phyloP scores from a whole-genome alignment of 768 basidiomycete species.

The Phanerochaete carnosa region DNA sequence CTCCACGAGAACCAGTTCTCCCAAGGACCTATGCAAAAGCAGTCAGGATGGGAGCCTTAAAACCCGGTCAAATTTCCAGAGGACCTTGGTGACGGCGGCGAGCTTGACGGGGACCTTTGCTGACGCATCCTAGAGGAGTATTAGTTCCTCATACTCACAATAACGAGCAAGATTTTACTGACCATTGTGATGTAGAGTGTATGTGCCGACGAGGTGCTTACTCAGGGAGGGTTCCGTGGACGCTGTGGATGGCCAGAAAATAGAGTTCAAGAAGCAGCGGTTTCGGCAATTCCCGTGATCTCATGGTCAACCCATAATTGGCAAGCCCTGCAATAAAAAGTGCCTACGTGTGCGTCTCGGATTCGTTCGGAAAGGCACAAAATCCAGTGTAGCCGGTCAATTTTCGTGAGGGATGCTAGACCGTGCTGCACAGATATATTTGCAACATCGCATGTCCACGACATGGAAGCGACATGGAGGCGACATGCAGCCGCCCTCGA shows the following conservation, averaged over 20 bases:
- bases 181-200: conserved; percentile 28
- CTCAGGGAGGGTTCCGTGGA: conserved; percentile 23
- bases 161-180: not conserved
- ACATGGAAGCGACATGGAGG: no score
- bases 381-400: no score
- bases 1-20: conserved; percentile 97
- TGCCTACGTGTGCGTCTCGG: no score
- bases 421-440: no score
- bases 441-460: not conserved
- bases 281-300: conserved; percentile 20
- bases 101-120: conserved; percentile 90
- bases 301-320: not conserved
- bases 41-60: conserved; percentile 12
- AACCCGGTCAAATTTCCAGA: conserved; percentile 1
- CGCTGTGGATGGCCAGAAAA: conserved; percentile 27
- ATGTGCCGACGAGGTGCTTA: conserved; percentile 22
- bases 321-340: no score
- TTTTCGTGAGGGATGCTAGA: no score
- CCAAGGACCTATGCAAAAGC: conserved; percentile 75
- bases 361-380: no score
- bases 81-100: conserved; percentile 95
- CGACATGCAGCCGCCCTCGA: no score
- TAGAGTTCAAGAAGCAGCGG: conserved; percentile 24
- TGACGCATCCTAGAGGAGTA: conserved; percentile 62
- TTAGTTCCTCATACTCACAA: conserved; percentile 14